Conservation (phyloP, 192 early-diverging fungal species). For the Coemansia sp. region DNA sequence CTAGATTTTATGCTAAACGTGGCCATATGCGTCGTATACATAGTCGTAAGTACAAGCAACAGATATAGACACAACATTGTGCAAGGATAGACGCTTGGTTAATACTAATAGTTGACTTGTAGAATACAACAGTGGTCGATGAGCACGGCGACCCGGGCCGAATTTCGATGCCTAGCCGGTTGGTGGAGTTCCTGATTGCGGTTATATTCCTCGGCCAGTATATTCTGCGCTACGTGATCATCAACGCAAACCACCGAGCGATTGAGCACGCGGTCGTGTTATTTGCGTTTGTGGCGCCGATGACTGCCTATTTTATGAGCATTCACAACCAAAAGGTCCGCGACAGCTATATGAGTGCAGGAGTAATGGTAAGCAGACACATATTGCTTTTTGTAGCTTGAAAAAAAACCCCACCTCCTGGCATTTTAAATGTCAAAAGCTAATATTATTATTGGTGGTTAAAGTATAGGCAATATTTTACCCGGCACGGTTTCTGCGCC, state of each 20-base stretch:
- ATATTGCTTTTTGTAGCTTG: neutral
- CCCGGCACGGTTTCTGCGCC: conserved; percentile 44
- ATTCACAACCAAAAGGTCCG: conserved; percentile 16
- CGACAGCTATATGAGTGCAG: conserved; percentile 51
- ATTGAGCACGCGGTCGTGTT: conserved; percentile 38
- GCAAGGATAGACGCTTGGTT: too few species aligned
- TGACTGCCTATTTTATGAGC: conserved; percentile 33
- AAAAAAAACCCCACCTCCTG: too few species aligned
- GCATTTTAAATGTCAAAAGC: too few species aligned
- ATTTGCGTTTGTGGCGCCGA: conserved; percentile 38
- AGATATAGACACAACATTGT: neutral
- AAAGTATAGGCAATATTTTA: conserved; percentile 46
- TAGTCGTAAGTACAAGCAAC: conserved; percentile 32
- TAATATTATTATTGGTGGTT: too few species aligned
- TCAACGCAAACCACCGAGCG: conserved; percentile 36
- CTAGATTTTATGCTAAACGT: conserved; percentile 37
- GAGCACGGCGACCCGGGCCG: conserved; percentile 17
- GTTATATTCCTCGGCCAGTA: conserved; percentile 37
- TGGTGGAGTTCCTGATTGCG: conserved; percentile 35
- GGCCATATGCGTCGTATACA: conserved; percentile 31
- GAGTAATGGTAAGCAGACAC: conserved; percentile 37
- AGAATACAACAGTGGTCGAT: conserved; percentile 45
- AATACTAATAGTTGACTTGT: neutral
- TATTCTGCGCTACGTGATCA: conserved; percentile 32
- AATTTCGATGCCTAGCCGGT: conserved; percentile 19